These are phyloP conservation scores for Singerocomus inundabilis DNA, from an alignment of 1,284 basidiomycete genomes.

Conservation along the genomic window DNA sequence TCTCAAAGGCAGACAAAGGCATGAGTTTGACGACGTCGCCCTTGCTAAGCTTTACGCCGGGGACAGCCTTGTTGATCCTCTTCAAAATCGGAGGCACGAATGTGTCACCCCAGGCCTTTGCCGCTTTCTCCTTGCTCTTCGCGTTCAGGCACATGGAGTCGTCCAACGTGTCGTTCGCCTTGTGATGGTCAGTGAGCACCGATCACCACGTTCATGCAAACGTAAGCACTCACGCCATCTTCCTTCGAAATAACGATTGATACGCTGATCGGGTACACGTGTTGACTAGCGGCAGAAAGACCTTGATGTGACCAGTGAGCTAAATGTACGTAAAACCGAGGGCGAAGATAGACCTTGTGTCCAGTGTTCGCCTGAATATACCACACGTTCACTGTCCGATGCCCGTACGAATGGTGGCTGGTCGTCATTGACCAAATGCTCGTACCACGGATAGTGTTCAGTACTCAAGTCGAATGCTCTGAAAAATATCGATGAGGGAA, in stretches of 20 bases:
- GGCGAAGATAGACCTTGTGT: slow-evolving; percentile 46
- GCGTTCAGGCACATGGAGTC: slow-evolving; percentile 66
- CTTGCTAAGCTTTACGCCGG: slow-evolving; percentile 58
- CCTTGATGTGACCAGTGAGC: slow-evolving; percentile 38
- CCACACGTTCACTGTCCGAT: slow-evolving; percentile 58
- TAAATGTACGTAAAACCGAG: not conserved
- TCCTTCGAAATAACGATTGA: slow-evolving; percentile 58
- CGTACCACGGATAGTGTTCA: slow-evolving; percentile 52
- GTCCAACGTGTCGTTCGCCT: slow-evolving; percentile 74
- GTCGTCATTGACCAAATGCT: slow-evolving; percentile 41
- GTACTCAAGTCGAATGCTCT: slow-evolving; percentile 54
- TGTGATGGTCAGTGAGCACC: slow-evolving; percentile 9
- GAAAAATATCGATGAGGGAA: not conserved
- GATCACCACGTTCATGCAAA: not conserved
- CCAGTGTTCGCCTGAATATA: slow-evolving; percentile 72
- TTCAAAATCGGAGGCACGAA: slow-evolving; percentile 59
- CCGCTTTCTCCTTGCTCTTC: slow-evolving; percentile 44
- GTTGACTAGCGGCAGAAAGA: slow-evolving; percentile 47
- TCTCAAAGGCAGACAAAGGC: slow-evolving; percentile 79
- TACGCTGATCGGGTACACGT: slow-evolving; percentile 42
- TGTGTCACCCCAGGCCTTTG: slow-evolving; percentile 49
- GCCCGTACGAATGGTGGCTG: slow-evolving; percentile 67
- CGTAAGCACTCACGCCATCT: slow-evolving; percentile 43
- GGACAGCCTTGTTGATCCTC: slow-evolving; percentile 60
- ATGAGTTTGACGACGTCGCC: slow-evolving; percentile 63